Percentiles rank a stretch among this genome's conserved stretches.
phyloP scores from a whole-genome alignment of 2,329 filamentous ascomycete genomes.

The Colletotrichum truncatum region DNA sequence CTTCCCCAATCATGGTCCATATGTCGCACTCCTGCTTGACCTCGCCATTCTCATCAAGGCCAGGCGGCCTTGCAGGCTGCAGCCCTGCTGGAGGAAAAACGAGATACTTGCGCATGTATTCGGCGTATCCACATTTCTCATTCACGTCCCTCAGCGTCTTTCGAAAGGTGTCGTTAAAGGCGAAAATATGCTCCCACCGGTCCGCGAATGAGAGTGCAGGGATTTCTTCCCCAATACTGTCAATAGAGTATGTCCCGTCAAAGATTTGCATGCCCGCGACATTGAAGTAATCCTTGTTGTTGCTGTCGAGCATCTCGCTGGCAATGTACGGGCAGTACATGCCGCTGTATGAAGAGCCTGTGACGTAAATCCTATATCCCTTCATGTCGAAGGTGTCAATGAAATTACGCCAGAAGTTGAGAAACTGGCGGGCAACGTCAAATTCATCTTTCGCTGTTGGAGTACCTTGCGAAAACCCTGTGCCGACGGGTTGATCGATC shows the following conservation, averaged over 20 bases:
- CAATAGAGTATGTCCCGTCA: constrained; percentile 70
- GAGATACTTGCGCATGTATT: constrained; percentile 68
- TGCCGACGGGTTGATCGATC: constrained; percentile 74
- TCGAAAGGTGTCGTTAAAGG: constrained; percentile 68
- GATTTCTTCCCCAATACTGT: constrained; percentile 52
- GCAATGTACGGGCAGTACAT: constrained; percentile 77
- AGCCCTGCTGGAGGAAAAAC: constrained; percentile 73
- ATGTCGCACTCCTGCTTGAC: constrained; percentile 63
- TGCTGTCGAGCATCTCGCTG: constrained; percentile 73
- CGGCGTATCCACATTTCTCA: constrained; percentile 69
- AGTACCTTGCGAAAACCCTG: constrained; percentile 74
- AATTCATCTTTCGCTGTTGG: constrained; percentile 72
- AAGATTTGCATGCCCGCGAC: constrained; percentile 76
- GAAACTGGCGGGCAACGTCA: constrained; percentile 76
- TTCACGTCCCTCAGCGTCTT: constrained; percentile 60
- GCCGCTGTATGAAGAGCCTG: constrained; percentile 78
- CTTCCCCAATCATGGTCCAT: constrained; percentile 60
- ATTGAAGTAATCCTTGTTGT: constrained; percentile 74
- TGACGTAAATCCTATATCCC: constrained; percentile 75
- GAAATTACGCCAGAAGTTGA: constrained; percentile 84
- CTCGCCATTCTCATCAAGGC: constrained; percentile 45
- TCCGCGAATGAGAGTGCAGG: constrained; percentile 68
- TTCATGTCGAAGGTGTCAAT: constrained; percentile 75
- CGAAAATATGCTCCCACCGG: constrained; percentile 67
- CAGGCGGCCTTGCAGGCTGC: constrained; percentile 60